These are phyloP conservation scores for Dendrobium nobile DNA, from an alignment of 106 monocot genomes.

Conservation along the genomic window DNA sequence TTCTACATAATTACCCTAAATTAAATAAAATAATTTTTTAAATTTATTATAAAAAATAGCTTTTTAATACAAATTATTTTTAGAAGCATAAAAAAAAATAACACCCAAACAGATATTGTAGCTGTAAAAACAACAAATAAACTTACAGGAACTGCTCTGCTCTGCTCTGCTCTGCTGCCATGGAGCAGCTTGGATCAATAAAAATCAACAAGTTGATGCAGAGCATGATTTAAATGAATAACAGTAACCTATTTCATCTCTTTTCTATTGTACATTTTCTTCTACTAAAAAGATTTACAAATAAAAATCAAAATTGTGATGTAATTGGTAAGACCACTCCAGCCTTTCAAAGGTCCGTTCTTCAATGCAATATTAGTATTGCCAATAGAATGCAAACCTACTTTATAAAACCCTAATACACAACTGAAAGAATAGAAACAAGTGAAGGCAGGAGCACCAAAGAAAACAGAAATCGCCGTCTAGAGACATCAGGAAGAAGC, in stretches of 20 bases:
- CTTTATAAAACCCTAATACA: neutral
- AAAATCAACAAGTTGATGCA: neutral
- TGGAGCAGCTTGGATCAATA: too few relatives aligned
- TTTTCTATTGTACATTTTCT: constrained; percentile 55
- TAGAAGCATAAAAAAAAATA: too few relatives aligned
- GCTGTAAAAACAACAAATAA: too few relatives aligned
- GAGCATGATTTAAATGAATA: neutral
- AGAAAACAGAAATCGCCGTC: constrained; percentile 2
- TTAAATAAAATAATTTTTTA: too few relatives aligned
- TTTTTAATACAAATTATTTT: too few relatives aligned
- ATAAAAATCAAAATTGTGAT: constrained; percentile 61
- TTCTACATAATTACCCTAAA: too few relatives aligned
- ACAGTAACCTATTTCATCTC: neutral
- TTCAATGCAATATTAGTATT: neutral
- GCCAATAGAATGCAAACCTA: too few relatives aligned
- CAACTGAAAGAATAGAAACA: neutral
- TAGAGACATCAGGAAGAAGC: neutral
- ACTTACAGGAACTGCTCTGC: too few relatives aligned
- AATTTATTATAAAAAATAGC: too few relatives aligned
- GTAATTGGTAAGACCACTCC: constrained; percentile 8
- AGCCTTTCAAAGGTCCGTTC: neutral
- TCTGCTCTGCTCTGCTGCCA: too few relatives aligned
- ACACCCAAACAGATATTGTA: too few relatives aligned
- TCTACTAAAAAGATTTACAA: constrained; percentile 39
- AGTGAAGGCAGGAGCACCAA: neutral